Evolutionary conservation across 2,329 filamentous ascomycete genomes (phyloP), one percentile per base, ranked within the genome.

Genomic region (Chaetomiaceae sp.): DNA sequence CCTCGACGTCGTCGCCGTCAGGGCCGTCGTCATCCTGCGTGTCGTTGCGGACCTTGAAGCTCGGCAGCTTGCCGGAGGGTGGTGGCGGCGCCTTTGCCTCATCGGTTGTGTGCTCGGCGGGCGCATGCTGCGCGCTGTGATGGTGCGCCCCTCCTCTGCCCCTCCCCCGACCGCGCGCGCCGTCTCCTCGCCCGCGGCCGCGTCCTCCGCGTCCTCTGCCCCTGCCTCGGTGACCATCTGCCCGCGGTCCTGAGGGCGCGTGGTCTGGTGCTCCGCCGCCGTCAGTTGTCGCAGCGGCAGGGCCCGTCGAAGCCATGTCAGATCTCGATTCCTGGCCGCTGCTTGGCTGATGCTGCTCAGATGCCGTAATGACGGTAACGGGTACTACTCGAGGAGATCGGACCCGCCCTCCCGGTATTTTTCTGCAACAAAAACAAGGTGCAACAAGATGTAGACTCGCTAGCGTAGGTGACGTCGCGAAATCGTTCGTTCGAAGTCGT

Each of bases 1-100:
- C 78, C 52, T 96, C 89, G 20, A 75, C 83, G 46, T 89, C 85
- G 24, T 72, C 71, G 22, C 76, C 78, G 38, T n/a, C n/a, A n/a
- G n/a, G n/a, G n/a, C 78, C 78, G 3, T 66, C 70, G 50, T 66
- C 61, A 40, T 57, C 61, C 22, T 52, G 49, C 1, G 47, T 47
- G 17, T 55, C 40, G 51, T 59, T 59, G 35, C 48, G 42, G 26
- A 40, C 38, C 47, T 60, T 60, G 54, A 59, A 59, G 34, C 59
- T 51, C 8, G 58, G 55, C 42, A 57, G 51, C 29, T 58, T 56
- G 26, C 45, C 52, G 19, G 61, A 37, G 27, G 56, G 38, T 30
- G 53, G 38, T 38, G 54, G 34, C 24, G 50, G 45, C 24, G 48
- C 30, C 30, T 50, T 47, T 26, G 48, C 30, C 30, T 49, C 45